phyloP scores from a whole-genome alignment of 1,139 yeast genomes.

The Nakaseomyces bracarensis region DNA sequence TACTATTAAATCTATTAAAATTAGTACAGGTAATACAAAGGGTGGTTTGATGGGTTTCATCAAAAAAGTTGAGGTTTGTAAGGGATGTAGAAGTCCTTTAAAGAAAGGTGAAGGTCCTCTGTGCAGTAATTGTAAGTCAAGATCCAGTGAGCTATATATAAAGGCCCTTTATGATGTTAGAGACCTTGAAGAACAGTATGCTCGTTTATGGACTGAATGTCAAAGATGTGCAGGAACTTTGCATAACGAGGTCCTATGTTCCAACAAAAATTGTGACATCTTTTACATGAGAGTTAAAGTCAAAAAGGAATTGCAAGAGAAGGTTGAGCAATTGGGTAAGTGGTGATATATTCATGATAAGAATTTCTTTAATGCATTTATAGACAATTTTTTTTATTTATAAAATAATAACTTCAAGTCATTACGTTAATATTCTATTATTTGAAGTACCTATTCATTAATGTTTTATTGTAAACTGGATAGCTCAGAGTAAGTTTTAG shows the following conservation, averaged over 20 bases:
- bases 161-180: conserved; percentile 73
- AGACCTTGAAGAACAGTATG: conserved; percentile 71
- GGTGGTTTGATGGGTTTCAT: conserved; percentile 91
- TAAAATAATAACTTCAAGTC: not conserved
- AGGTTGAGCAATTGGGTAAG: conserved; percentile 60
- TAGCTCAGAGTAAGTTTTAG: conserved; percentile 31
- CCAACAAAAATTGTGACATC: conserved; percentile 94
- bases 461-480: conserved; percentile 14
- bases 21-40: conserved; percentile 44
- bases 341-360: conserved; percentile 32
- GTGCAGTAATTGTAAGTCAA: conserved; percentile 68
- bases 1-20: conserved; percentile 42
- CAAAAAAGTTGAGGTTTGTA: conserved; percentile 79
- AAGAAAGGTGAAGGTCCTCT: conserved; percentile 66
- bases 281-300: conserved; percentile 96
- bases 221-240: conserved; percentile 95
- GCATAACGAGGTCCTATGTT: conserved; percentile 91
- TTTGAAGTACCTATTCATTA: too few species aligned
- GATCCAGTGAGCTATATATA: conserved; percentile 72
- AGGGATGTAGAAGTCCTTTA: conserved; percentile 78
- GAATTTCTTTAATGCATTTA: not conserved
- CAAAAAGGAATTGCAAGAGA: conserved; percentile 72
- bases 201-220: conserved; percentile 95
- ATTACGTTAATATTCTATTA: not conserved
- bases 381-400: not conserved